Percentiles rank a stretch among this genome's conserved stretches.
Evolutionary conservation across 352 stramenopile species (phyloP).

Genomic region (Pythium chondricola): DNA sequence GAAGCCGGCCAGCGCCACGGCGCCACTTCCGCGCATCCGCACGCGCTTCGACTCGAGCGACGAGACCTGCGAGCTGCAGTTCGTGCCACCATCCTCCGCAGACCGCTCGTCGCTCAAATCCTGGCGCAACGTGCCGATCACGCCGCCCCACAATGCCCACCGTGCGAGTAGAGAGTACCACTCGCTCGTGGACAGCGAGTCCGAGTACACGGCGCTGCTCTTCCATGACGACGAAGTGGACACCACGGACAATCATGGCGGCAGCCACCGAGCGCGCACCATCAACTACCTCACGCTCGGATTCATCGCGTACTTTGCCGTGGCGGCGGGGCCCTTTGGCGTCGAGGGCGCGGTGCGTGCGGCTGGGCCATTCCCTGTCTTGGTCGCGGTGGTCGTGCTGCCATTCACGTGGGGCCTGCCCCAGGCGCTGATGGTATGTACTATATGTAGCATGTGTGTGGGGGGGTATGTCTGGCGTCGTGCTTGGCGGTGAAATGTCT

Average conservation of each 20-base stretch:
- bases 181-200: constrained; percentile 39
- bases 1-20: background rate
- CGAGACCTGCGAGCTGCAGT: constrained; percentile 39
- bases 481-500: background rate
- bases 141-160: constrained; percentile 16
- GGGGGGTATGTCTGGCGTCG: no score
- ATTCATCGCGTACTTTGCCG: constrained; percentile 83
- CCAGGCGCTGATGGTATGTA: constrained; percentile 71
- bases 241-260: background rate
- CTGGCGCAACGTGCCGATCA: constrained; percentile 59
- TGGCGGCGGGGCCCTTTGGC: constrained; percentile 70
- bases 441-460: background rate
- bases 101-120: constrained; percentile 71
- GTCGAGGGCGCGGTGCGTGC: constrained; percentile 74
- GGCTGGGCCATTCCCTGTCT: constrained; percentile 59
- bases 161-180: constrained; percentile 22
- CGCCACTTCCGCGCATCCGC: constrained; percentile 31
- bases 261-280: constrained; percentile 27
- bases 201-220: constrained; percentile 24
- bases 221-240: constrained; percentile 12
- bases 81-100: constrained; percentile 64
- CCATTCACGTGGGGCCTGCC: constrained; percentile 81
- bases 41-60: constrained; percentile 63
- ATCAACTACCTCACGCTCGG: constrained; percentile 80
- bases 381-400: constrained; percentile 64